Evolutionary conservation across 2,329 filamentous ascomycete species (phyloP).

Genomic region (Penicillium psychrosexuale): DNA sequence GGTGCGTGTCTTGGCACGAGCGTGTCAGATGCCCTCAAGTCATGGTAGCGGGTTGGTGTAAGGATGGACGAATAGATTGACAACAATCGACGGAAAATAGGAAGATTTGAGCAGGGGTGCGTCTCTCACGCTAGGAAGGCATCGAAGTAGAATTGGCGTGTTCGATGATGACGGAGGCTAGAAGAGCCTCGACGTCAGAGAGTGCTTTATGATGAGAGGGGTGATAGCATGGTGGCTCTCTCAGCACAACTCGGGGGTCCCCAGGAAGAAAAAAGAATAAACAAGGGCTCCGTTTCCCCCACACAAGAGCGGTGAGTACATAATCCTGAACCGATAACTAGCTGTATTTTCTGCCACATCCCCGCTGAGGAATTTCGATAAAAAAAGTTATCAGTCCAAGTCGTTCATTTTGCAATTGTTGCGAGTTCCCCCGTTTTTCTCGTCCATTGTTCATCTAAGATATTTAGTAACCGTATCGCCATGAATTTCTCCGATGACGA

Average conservation of each 20-base stretch:
- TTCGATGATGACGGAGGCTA: background rate
- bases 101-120: constrained; percentile 7
- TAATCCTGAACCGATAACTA: constrained; percentile 11
- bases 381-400: constrained; percentile 9
- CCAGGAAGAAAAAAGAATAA: background rate
- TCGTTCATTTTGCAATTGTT: background rate
- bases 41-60: background rate
- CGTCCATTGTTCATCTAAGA: background rate
- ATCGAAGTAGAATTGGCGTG: constrained; percentile 1
- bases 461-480: background rate
- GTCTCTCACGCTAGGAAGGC: constrained; percentile 15
- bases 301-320: background rate
- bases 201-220: no score
- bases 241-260: no score
- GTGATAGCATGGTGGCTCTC: no score
- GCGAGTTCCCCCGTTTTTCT: background rate
- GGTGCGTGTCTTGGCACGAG: background rate
- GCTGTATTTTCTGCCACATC: constrained; percentile 16
- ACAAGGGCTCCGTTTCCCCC: no score
- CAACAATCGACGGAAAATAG: background rate
- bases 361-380: constrained; percentile 18
- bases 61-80: background rate
- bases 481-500: constrained; percentile 47
- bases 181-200: no score
- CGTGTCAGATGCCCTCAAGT: background rate